Evolutionary conservation across 768 basidiomycete genomes (phyloP).

Genomic region (Pleurotus sapidus): DNA sequence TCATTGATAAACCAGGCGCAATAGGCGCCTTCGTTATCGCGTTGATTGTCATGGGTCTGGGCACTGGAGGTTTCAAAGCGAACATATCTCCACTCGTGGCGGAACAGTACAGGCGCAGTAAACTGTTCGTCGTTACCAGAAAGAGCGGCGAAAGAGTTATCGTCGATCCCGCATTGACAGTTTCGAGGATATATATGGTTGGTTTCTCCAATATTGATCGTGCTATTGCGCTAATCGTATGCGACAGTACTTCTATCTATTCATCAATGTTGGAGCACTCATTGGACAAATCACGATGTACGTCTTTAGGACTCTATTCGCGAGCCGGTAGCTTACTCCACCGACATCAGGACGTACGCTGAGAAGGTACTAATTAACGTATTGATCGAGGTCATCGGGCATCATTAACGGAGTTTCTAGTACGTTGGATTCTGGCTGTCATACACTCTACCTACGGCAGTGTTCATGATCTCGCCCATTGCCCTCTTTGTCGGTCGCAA

Average conservation of each 20-base stretch:
- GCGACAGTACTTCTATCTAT: slow-evolving; percentile 72
- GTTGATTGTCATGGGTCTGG: slow-evolving; percentile 57
- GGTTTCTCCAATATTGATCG: no score
- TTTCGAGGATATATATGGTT: slow-evolving; percentile 73
- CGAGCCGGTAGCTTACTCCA: no score
- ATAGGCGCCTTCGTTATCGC: slow-evolving; percentile 54
- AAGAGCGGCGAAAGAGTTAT: slow-evolving; percentile 67
- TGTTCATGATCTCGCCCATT: slow-evolving; percentile 62
- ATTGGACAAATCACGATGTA: slow-evolving; percentile 64
- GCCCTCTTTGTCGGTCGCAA: slow-evolving; percentile 54
- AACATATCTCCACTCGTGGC: slow-evolving; percentile 79
- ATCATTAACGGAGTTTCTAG: slow-evolving; percentile 23
- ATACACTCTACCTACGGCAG: slow-evolving; percentile 58
- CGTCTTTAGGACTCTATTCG: no score
- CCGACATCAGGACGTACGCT: slow-evolving; percentile 55
- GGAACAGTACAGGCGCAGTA: slow-evolving; percentile 64
- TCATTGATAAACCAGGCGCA: slow-evolving; percentile 53
- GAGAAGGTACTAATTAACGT: no score
- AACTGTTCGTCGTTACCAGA: slow-evolving; percentile 47
- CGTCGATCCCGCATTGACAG: slow-evolving; percentile 68
- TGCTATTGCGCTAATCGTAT: no score
- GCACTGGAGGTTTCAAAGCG: slow-evolving; percentile 72
- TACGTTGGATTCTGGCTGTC: slow-evolving; percentile 68
- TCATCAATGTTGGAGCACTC: slow-evolving; percentile 72
- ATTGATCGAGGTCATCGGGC: no score